phyloP scores from a whole-genome alignment of 1,139 yeast genomes.

The Casaregolazyma suthepensis region DNA sequence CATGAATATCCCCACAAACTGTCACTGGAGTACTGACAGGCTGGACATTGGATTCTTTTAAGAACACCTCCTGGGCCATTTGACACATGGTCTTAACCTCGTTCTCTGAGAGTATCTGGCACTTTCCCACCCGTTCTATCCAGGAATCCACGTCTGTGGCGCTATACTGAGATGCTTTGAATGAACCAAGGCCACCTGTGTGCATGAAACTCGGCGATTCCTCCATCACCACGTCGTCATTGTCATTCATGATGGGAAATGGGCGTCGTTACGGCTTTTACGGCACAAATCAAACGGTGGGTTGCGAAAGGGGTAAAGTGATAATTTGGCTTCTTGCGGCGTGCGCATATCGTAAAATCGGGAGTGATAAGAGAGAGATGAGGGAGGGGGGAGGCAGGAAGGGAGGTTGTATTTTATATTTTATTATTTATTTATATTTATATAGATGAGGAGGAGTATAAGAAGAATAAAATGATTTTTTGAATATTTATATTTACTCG shows the following conservation, averaged over 20 bases:
- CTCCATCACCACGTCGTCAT: slow-evolving; percentile 12
- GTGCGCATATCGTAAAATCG: neutral
- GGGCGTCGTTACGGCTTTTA: neutral
- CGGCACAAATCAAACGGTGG: neutral
- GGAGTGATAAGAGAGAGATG: neutral
- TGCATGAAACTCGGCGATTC: slow-evolving; percentile 6
- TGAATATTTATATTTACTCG: too few relatives aligned
- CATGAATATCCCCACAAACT: slow-evolving; percentile 91
- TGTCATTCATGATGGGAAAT: slow-evolving; percentile 1
- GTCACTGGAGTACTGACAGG: slow-evolving; percentile 88
- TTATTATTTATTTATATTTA: too few relatives aligned
- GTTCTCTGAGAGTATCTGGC: slow-evolving; percentile 75
- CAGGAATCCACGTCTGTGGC: slow-evolving; percentile 75
- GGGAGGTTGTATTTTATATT: too few relatives aligned
- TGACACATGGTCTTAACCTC: slow-evolving; percentile 77
- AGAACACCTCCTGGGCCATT: slow-evolving; percentile 34
- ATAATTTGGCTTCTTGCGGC: neutral
- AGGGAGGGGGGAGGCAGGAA: neutral
- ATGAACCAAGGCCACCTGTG: slow-evolving; percentile 2
- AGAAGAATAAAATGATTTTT: too few relatives aligned
- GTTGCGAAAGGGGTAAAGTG: neutral
- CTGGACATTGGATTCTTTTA: slow-evolving; percentile 56
- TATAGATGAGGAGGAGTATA: too few relatives aligned
- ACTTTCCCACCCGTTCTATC: slow-evolving; percentile 71
- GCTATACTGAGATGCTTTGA: slow-evolving; percentile 11